phyloP scores from a whole-genome alignment of 1,284 basidiomycete species.

The Paramarasmius palmivorus region DNA sequence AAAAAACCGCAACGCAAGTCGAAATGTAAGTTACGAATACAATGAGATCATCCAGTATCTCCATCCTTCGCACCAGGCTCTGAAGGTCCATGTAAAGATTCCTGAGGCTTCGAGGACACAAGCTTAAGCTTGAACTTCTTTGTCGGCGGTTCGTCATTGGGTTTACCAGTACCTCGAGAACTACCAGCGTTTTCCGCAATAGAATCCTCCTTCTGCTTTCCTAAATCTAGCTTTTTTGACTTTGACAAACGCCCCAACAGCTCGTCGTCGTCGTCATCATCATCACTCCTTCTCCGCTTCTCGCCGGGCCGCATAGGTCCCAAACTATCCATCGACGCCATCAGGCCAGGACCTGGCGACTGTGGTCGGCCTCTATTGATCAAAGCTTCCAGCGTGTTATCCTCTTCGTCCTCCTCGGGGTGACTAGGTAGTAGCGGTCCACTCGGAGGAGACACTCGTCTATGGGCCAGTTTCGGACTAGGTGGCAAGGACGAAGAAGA shows the following conservation, averaged over 20 bases:
- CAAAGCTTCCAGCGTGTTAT: conserved; percentile 54
- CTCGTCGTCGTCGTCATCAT: conserved; percentile 71
- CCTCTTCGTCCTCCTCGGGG: conserved; percentile 52
- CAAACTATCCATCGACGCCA: conserved; percentile 28
- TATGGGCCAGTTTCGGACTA: conserved; percentile 40
- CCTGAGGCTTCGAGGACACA: conserved; percentile 30
- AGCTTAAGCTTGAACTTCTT: conserved; percentile 81
- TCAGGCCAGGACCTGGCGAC: conserved; percentile 44
- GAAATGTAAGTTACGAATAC: background rate
- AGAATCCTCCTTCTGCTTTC: conserved; percentile 36
- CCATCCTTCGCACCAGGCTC: conserved; percentile 71
- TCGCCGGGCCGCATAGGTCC: conserved; percentile 54
- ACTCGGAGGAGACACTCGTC: conserved; percentile 39
- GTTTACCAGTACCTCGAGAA: conserved; percentile 35
- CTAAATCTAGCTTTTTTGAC: conserved; percentile 43
- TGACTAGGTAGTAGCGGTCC: conserved; percentile 28
- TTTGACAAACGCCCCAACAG: conserved; percentile 50
- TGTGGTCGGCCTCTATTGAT: conserved; percentile 41
- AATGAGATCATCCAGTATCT: conserved; percentile 57
- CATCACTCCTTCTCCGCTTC: conserved; percentile 75
- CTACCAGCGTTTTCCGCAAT: conserved; percentile 25
- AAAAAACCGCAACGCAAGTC: background rate
- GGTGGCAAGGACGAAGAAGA: conserved; percentile 27
- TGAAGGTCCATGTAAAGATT: conserved; percentile 36
- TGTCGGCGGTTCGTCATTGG: conserved; percentile 54